These are phyloP conservation scores for button mushroom (Agaricus bisporus) DNA, from an alignment of 768 basidiomycete genomes.

Conservation along the genomic window DNA sequence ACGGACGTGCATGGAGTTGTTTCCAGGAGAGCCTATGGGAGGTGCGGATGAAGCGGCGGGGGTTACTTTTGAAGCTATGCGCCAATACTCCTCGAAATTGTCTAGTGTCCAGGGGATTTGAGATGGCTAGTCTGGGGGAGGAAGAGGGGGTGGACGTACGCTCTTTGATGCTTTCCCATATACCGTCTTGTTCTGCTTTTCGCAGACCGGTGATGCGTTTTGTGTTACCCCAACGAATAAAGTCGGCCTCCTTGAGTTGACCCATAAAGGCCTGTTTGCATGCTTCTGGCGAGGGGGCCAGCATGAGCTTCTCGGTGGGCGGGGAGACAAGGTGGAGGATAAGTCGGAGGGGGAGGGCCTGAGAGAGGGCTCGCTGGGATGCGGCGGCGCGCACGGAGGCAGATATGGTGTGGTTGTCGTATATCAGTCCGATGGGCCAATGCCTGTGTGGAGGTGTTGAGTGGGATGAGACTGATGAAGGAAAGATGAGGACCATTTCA, in stretches of 20 bases:
- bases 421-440: constrained; percentile 94
- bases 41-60: constrained; percentile 71
- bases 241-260: constrained; percentile 94
- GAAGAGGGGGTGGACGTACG: constrained; percentile 48
- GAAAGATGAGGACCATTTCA: constrained; percentile 71
- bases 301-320: constrained; percentile 78
- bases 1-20: constrained; percentile 57
- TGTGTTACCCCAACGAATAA: constrained; percentile 94
- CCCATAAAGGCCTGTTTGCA: constrained; percentile 96
- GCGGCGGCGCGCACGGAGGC: constrained; percentile 47
- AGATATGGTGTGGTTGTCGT: constrained; percentile 76
- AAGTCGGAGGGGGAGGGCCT: constrained; percentile 61
- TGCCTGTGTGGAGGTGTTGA: constrained; percentile 57
- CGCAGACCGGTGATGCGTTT: constrained; percentile 88
- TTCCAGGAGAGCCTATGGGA: constrained; percentile 52
- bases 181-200: constrained; percentile 89
- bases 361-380: constrained; percentile 24
- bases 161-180: constrained; percentile 96
- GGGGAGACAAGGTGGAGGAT: constrained; percentile 85
- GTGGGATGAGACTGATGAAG: background rate
- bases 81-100: constrained; percentile 94
- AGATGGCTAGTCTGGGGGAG: constrained; percentile 2
- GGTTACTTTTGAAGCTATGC: constrained; percentile 88
- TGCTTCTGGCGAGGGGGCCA: constrained; percentile 74
- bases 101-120: constrained; percentile 41